phyloP scores from a whole-genome alignment of 2,329 filamentous ascomycete species.

The Microcera coccophila region DNA sequence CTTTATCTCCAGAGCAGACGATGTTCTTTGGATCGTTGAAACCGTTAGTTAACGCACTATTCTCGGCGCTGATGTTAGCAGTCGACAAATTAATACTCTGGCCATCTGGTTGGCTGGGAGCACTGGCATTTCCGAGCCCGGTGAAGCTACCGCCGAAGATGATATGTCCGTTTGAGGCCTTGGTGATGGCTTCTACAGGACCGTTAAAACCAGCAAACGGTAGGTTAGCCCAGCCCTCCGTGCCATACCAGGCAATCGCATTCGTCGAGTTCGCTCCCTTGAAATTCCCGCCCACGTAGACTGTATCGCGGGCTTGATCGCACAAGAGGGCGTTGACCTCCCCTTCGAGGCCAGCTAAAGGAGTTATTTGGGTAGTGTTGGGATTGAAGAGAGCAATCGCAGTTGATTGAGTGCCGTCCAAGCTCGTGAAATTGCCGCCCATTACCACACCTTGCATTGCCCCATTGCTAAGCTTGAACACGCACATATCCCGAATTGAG shows the following conservation, averaged over 20 bases:
- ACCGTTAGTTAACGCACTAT: conserved; percentile 57
- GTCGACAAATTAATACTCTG: conserved; percentile 81
- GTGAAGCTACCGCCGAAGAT: conserved; percentile 91
- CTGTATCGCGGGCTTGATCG: conserved; percentile 69
- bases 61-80: conserved; percentile 67
- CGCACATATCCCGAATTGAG: conserved; percentile 83
- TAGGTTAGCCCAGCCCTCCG: conserved; percentile 69
- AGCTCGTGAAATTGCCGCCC: conserved; percentile 91
- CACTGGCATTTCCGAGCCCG: conserved; percentile 75
- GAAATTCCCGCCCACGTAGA: conserved; percentile 90
- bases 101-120: conserved; percentile 61
- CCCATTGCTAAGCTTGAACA: conserved; percentile 65
- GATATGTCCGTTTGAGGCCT: conserved; percentile 75
- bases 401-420: conserved; percentile 70
- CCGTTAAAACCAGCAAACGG: conserved; percentile 95
- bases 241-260: conserved; percentile 74
- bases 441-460: conserved; percentile 71
- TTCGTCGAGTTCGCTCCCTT: conserved; percentile 78
- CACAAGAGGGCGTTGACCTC: conserved; percentile 80
- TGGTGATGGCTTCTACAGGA: conserved; percentile 79
- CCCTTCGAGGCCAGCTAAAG: conserved; percentile 77
- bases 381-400: conserved; percentile 81
- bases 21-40: conserved; percentile 77
- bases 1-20: conserved; percentile 66
- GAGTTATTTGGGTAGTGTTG: conserved; percentile 62